Conservation (phyloP, 371 early-diverging fungal species). For the Coemansia sp. region DNA sequence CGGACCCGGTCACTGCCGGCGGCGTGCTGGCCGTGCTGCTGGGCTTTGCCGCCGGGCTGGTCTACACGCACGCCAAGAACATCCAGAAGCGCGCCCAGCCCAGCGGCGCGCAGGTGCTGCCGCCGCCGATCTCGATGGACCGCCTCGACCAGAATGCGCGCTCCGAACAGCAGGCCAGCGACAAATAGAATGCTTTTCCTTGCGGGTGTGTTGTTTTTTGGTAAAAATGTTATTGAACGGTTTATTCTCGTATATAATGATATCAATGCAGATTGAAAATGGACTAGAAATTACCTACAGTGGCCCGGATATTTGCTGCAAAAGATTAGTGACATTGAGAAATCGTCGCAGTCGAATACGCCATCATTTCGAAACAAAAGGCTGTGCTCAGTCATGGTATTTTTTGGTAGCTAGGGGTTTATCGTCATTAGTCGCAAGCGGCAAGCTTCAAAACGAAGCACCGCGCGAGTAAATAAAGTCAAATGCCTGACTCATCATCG, state of each 20-base stretch:
- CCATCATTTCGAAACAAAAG: too few relatives aligned
- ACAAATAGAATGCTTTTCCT: constrained; percentile 5
- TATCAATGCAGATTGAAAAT: not conserved
- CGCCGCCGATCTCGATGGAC: constrained; percentile 50
- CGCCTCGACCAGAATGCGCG: constrained; percentile 21
- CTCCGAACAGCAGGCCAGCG: not conserved
- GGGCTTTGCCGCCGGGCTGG: constrained; percentile 80
- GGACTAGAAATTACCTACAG: not conserved
- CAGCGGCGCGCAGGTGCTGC: constrained; percentile 49
- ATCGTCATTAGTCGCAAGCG: not conserved
- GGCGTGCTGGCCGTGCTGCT: constrained; percentile 80
- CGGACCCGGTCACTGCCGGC: constrained; percentile 78
- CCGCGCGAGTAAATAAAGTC: constrained; percentile 8
- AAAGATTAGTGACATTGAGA: too few relatives aligned
- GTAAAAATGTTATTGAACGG: not conserved
- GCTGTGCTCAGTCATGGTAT: constrained; percentile 4
- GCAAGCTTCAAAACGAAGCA: constrained; percentile 7
- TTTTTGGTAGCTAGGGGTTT: constrained; percentile 6
- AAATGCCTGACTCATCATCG: constrained; percentile 12
- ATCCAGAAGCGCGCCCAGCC: constrained; percentile 53
- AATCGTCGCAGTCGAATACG: too few relatives aligned
- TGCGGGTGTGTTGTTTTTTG: not conserved
- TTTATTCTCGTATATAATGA: too few relatives aligned
- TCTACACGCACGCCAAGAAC: constrained; percentile 80
- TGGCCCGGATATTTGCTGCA: too few relatives aligned